Percentiles rank a stretch among this genome's conserved stretches.
Evolutionary conservation across 495 filamentous ascomycete species (phyloP).

Genomic region (Xylaria sp.): DNA sequence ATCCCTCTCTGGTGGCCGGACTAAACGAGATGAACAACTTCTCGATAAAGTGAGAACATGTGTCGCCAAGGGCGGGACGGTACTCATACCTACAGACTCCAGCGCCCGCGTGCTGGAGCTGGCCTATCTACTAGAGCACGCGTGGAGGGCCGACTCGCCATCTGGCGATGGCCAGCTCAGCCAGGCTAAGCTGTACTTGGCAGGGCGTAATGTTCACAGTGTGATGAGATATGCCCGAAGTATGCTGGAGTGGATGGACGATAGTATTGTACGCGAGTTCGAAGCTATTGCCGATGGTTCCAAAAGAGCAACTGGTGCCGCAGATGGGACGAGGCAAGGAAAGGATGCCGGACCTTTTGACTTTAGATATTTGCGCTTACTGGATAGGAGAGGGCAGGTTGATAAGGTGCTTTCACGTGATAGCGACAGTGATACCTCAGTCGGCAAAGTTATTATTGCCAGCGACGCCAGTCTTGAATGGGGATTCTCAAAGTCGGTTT

Average conservation of each 20-base stretch:
- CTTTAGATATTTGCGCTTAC: conserved; percentile 81
- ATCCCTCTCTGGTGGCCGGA: conserved; percentile 71
- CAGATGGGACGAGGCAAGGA: conserved; percentile 42
- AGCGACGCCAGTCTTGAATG: conserved; percentile 90
- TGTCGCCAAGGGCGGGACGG: conserved; percentile 83
- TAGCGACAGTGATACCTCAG: conserved; percentile 44
- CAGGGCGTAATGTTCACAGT: conserved; percentile 77
- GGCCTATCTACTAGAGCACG: conserved; percentile 88
- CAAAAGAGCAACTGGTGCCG: conserved; percentile 53
- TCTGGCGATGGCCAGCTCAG: conserved; percentile 70
- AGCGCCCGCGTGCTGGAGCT: conserved; percentile 93
- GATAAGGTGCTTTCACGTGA: conserved; percentile 62
- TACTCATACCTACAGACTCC: conserved; percentile 93
- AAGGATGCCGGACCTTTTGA: conserved; percentile 79
- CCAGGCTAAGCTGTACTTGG: conserved; percentile 77
- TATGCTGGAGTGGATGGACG: conserved; percentile 99
- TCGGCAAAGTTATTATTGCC: conserved; percentile 82
- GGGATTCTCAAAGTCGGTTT: conserved; percentile 90
- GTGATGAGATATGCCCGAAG: conserved; percentile 89
- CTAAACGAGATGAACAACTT: conserved; percentile 83
- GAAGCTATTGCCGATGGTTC: conserved; percentile 71
- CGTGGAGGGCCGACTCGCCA: conserved; percentile 72
- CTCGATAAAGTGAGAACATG: conserved; percentile 80
- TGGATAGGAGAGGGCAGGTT: conserved; percentile 77
- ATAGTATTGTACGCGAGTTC: conserved; percentile 87